Evolutionary conservation across 306 rosid genomes (phyloP), one percentile per base, ranked within the genome.

Genomic region (Dryas drummondii): DNA sequence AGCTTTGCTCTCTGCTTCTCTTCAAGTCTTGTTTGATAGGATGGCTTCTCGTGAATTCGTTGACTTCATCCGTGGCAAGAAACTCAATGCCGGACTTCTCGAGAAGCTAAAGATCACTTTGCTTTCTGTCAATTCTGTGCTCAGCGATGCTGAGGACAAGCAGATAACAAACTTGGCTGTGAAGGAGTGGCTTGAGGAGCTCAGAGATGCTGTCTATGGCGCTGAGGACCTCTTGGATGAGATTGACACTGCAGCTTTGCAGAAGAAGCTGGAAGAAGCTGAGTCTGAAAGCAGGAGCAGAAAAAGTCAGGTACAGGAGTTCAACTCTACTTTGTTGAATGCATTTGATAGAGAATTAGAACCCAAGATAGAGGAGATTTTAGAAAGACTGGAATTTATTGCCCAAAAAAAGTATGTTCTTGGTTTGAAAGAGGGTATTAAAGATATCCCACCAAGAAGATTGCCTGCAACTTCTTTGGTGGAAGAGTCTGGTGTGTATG

Each of bases 111-210:
- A 66, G 45, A 47, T 26, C 2, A 32, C 53, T 6, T 19, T 66
- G 53, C 52, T 53, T 6, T 56, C 55, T 0, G 60, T 72, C 44
- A 62, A 56, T 57, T 58, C 59, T 2, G 48, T 72, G 6, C 62
- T 55, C 10, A 56, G 22, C 53, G 78, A 79, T 47, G 82, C 82
- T 7, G 78, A 79, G 11, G 78, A 65, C 53, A 72, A 54, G 64
- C 74, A 79, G 10, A 60, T 62, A 14, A 40, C 52, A 7, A 15
- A 79, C 17, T 13, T 17, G 16, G 54, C 15, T 12, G 41, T 79
- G 2, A 50, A n/a, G 12, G 45, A 13, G 1, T 79, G 82, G 82
- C 62, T 79, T 2, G 60, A 57, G 9, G 74, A 79, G 45, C 27
- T 79, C 4, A 72, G 49, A 47, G 82, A 64, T 27, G 62, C 68